Evolutionary conservation across 1,284 basidiomycete species (phyloP).

Genomic region (Cryptococcus sp.): DNA sequence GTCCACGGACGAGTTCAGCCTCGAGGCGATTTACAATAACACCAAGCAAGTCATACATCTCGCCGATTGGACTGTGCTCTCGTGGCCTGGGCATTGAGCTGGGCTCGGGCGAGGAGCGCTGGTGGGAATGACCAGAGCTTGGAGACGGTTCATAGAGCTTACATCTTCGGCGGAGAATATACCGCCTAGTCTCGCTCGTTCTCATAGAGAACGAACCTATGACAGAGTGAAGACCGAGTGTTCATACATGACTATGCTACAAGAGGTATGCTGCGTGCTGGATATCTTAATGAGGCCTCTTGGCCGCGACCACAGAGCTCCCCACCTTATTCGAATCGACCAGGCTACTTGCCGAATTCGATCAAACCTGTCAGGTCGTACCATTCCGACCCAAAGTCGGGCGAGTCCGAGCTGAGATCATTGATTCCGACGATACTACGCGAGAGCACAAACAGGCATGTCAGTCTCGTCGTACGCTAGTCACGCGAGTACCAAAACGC

Average conservation of each 20-base stretch:
- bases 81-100: conserved; percentile 11
- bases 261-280: too few relatives aligned
- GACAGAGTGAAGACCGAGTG: too few relatives aligned
- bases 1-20: conserved; percentile 19
- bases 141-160: neutral
- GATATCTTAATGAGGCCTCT: too few relatives aligned
- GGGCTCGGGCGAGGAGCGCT: neutral
- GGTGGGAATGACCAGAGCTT: neutral
- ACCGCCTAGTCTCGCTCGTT: too few relatives aligned
- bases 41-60: conserved; percentile 24
- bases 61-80: conserved; percentile 13
- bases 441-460: conserved; percentile 1
- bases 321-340: too few relatives aligned
- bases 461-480: neutral
- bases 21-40: conserved; percentile 24
- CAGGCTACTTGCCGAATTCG: conserved; percentile 2
- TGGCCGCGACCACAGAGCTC: too few relatives aligned
- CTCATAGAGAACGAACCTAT: too few relatives aligned
- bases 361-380: conserved; percentile 35
- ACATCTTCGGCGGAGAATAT: too few relatives aligned
- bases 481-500: neutral
- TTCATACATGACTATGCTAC: too few relatives aligned
- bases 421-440: conserved; percentile 37
- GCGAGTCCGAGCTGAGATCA: conserved; percentile 19
- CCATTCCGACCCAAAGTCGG: conserved; percentile 20